Evolutionary conservation across 2,329 filamentous ascomycete species (phyloP), one percentile per base, ranked within the genome.

Genomic region (Fusarium papillatum): DNA sequence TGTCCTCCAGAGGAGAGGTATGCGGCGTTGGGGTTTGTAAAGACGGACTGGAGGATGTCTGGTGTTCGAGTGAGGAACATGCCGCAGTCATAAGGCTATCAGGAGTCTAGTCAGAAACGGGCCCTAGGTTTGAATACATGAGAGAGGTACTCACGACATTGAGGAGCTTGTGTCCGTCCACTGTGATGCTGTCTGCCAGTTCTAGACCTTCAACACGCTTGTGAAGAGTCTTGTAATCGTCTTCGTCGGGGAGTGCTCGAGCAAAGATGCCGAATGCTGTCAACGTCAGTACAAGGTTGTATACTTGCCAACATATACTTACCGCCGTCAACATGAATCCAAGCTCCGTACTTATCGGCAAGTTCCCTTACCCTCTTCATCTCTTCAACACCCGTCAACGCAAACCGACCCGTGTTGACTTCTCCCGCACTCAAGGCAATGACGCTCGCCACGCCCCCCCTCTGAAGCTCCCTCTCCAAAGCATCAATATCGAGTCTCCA

Each of bases 321-420:
- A 91, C 91, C 91, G 55, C 94, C 96, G 80, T 98, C 96, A 10
- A 96, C 92, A 82, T 98, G 96, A 46, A 98, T 88, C 96, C 96
- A 98, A 1, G 95, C 93, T 2, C 89, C 89, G 76, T 96, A 92
- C 75, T 88, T 86, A 77, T 97, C 93, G 53, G 94, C 95, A 46
- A 98, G 81, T 7, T 86, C 84, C 70, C 96, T 90, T 43, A 98
- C 84, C 67, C 87, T 86, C 66, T 84, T 82, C 86, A 93, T 92
- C 72, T 95, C 91, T 6, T 88, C 86, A 83, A 75, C 1, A 86
- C 90, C 38, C 88, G 94, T 34, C 24, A 85, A 76, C 6, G 95
- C 93, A 82, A 95, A 98, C 7, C 92, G 88, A 1, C 96, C 95
- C 0, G 95, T 97, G 78, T 98, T 98, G 34, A 98, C 95, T 84